Evolutionary conservation across 106 monocot genomes (phyloP), one percentile per base, ranked within the genome.

Genomic region (Agapanthus africanus): DNA sequence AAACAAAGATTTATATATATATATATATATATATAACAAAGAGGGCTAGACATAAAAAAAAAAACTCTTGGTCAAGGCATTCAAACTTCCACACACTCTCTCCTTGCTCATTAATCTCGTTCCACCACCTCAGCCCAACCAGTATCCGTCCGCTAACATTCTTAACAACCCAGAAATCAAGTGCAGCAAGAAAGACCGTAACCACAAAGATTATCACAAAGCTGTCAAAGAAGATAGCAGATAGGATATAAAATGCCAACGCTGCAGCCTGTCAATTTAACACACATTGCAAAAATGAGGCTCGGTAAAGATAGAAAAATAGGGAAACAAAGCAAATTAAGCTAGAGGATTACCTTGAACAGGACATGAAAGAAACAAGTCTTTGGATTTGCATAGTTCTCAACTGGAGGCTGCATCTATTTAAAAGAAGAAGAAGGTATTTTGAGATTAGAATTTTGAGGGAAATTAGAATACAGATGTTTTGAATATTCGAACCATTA

Each of bases 31-130:
- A n/a, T n/a, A n/a, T n/a, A 4, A 11, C 23, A 57, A 35, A 6
- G 6, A 59, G 4, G 18, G 26, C 16, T 40, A 26, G 3, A 40
- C 13, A 60, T 21, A 31, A 31, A n/a, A 28, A 23, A 68, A 37
- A 39, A 67, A 88, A 88, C 90, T 94, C 90, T 54, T 87, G 90
- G 75, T 94, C 94, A 42, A 94, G 77, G 79, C 85, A 85, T 62
- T 94, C 94, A 66, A 94, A 94, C 40, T 90, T 94, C 94, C 94
- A 94, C n/a, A 94, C 81, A 33, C 94, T 94, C 72, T 90, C 90
- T 2, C 94, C 94, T 51, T 77, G 77, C 27, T 94, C 94, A 37
- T 94, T 72, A 27, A 94, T 90, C 68, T 94, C 94, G 66, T 94
- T 94, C 94, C 94, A 94, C 94, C 94, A 94, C 51, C 94, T 80